Base-by-base conservation (phyloP, 257 asterid genomes). In the Datura wrightii region DNA sequence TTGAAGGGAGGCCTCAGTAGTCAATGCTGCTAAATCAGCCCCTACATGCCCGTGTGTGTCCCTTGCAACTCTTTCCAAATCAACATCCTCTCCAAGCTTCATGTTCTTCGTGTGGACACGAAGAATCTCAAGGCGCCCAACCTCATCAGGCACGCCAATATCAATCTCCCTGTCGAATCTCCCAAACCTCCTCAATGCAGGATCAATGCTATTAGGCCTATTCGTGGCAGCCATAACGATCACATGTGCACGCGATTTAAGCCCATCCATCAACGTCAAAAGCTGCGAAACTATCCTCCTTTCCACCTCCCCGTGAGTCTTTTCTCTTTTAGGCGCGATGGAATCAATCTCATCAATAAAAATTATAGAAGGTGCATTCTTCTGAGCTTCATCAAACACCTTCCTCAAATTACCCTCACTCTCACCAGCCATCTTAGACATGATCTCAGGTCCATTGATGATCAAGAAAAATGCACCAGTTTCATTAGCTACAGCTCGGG, bases 391-490 rank as follows among this genome's bases (percentile, higher is more conserved):
- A 88, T 89, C 92, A 79, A 91, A 91, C 54, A 92, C 93, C 86
- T 91, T 91, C 48, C 93, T 87, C 39, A 89, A 92, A 70, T 89
- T 91, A 86, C 91, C 88, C 79, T 91, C 93, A 83, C 93, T 89
- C 80, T 91, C 92, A 76, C 93, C 92, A 39, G 93, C 91, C 87
- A 91, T 82, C 67, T 91, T 91, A 41, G 93, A 91, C 91, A 91
- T 91, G 74, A 91, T 91, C 79, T 91, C 93, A 91, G 48, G 74
- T 36, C 74, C 48, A 36, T 66, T 66, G 6, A 66, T 66, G 36
- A 34, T n/a, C 19, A 66, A 91, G 89, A 91, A 91, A 80, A 88
- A 89, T 6, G 90, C 93, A 54, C 93, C 93, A 0, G 93, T 91
- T 83, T 91, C 92, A 62, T 91, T 91, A 52, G 93, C 92, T 63